Percentiles rank a stretch among this genome's conserved stretches.
phyloP scores from a whole-genome alignment of 192 early-diverging fungal genomes.

The Umbelopsis ramanniana region DNA sequence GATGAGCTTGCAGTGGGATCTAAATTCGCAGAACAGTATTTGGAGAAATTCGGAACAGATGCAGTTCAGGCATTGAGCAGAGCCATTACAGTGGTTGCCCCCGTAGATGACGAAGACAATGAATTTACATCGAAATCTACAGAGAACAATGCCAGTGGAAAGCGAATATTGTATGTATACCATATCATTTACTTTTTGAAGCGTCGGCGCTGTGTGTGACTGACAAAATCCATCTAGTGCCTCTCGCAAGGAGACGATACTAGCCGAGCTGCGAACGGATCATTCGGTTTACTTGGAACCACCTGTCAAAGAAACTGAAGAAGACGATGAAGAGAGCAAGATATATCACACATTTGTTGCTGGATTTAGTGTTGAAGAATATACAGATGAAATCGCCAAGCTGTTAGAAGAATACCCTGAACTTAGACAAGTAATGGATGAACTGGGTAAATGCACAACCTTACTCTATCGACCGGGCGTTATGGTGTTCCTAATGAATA shows the following conservation, averaged over 20 bases:
- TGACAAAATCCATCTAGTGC: constrained; percentile 30
- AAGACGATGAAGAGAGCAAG: constrained; percentile 41
- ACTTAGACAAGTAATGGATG: constrained; percentile 48
- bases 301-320: constrained; percentile 41
- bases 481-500: not conserved
- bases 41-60: constrained; percentile 51
- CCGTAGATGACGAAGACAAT: constrained; percentile 31
- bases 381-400: constrained; percentile 48
- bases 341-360: constrained; percentile 48
- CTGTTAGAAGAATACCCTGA: constrained; percentile 50
- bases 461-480: not conserved
- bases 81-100: constrained; percentile 48
- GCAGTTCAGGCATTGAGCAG: constrained; percentile 46
- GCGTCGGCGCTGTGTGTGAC: not conserved
- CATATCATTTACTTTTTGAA: not conserved
- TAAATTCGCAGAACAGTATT: constrained; percentile 54
- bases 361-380: constrained; percentile 53
- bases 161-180: constrained; percentile 28
- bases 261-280: constrained; percentile 48
- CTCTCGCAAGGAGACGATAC: constrained; percentile 50
- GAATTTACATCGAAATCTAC: constrained; percentile 23
- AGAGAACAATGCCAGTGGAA: constrained; percentile 30
- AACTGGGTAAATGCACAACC: constrained; percentile 37
- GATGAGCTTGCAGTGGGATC: constrained; percentile 43
- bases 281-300: constrained; percentile 44